These are phyloP conservation scores for Trichoderma asperelloides DNA, from an alignment of 495 filamentous ascomycete genomes.

Conservation along the genomic window DNA sequence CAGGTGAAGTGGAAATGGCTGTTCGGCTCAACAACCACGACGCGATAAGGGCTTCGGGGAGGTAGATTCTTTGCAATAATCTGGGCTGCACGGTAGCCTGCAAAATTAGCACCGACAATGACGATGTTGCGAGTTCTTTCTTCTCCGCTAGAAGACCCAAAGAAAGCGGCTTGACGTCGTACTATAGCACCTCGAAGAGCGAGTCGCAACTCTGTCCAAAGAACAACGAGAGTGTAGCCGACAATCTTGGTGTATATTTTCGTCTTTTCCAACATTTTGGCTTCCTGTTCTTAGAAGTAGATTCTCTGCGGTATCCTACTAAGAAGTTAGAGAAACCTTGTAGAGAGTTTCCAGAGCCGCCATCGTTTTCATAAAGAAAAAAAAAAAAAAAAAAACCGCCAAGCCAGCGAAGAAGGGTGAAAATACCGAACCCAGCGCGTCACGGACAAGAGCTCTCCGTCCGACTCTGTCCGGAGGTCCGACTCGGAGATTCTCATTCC, in stretches of 20 bases:
- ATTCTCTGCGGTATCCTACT: background rate
- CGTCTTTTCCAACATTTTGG: constrained; percentile 11
- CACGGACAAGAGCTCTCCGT: background rate
- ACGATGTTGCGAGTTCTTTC: constrained; percentile 32
- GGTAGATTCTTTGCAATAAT: constrained; percentile 39
- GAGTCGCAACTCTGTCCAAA: constrained; percentile 10
- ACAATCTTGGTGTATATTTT: constrained; percentile 14
- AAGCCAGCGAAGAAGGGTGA: background rate
- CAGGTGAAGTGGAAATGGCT: constrained; percentile 52
- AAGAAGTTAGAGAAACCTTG: background rate
- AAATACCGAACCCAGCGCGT: background rate
- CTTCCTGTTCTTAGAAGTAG: background rate
- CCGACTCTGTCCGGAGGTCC: background rate
- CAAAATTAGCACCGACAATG: constrained; percentile 48
- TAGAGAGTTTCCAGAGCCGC: background rate
- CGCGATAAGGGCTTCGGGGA: constrained; percentile 33
- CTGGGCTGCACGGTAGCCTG: constrained; percentile 37
- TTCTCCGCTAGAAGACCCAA: background rate
- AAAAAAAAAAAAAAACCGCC: background rate
- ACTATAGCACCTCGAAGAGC: background rate
- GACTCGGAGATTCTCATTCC: background rate
- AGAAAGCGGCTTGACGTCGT: background rate
- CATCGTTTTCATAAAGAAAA: background rate
- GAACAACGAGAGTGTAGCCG: constrained; percentile 13
- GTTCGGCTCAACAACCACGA: constrained; percentile 49